Conservation (phyloP, 371 early-diverging fungal genomes). For the Haplosporangium sp. region DNA sequence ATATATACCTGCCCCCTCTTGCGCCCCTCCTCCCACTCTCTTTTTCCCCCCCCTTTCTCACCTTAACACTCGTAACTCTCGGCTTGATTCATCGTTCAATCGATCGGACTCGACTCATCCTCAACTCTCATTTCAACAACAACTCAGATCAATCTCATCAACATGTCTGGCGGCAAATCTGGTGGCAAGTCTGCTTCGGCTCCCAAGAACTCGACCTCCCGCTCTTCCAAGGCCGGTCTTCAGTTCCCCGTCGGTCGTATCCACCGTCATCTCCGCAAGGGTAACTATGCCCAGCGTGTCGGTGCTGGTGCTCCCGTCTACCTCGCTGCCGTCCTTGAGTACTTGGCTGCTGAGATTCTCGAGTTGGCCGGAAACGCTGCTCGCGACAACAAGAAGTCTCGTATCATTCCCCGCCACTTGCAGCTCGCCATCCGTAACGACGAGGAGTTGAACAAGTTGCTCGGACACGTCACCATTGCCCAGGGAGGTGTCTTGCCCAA, state of each 20-base stretch:
- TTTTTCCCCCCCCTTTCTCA: conserved; percentile 85
- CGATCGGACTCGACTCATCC: conserved; percentile 69
- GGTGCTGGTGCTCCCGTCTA: conserved; percentile 96
- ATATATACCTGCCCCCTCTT: too few relatives aligned
- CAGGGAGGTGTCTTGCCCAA: conserved; percentile 92
- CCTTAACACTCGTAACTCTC: conserved; percentile 93
- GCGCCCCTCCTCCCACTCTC: too few relatives aligned
- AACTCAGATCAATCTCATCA: conserved; percentile 15
- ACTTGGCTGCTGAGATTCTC: conserved; percentile 96
- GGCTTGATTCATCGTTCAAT: too few relatives aligned
- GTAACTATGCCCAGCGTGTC: conserved; percentile 96
- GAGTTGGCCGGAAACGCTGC: conserved; percentile 97
- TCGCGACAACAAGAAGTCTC: conserved; percentile 95
- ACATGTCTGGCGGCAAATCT: conserved; percentile 72
- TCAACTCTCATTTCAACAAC: not conserved
- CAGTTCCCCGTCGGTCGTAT: conserved; percentile 98
- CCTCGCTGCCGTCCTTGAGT: conserved; percentile 95
- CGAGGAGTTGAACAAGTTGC: conserved; percentile 96
- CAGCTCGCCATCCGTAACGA: conserved; percentile 96
- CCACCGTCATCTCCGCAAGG: conserved; percentile 94
- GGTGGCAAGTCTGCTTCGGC: conserved; percentile 72
- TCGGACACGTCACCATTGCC: conserved; percentile 89
- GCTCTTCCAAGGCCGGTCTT: conserved; percentile 88
- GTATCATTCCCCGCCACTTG: conserved; percentile 93
- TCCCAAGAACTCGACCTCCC: conserved; percentile 64